Evolutionary conservation across 148 eudicot species (phyloP), one percentile per base, ranked within the genome.

Genomic region (Fagopyrum esculentum): DNA sequence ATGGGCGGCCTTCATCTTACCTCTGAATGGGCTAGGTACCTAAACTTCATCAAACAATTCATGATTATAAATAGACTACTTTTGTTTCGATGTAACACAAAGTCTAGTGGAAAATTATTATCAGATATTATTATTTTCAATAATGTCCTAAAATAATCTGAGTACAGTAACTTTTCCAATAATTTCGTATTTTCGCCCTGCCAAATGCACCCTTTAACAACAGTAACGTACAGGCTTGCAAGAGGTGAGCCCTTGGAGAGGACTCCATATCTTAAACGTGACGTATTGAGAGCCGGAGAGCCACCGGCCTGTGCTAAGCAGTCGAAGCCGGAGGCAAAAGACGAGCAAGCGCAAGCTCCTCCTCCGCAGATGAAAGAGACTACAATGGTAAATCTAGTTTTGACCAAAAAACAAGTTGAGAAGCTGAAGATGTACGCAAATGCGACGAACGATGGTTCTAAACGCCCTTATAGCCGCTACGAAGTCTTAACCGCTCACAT

Each of bases 1-100:
- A 78, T 76, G 71, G 79, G 85, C 46, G 83, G 82, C 16, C 75
- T 78, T 15, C 88, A 83, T 71, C 77, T 85, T 44, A 76, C 83
- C 52, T 26, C 72, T 6, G 86, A 85, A 71, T 83, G 86, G 88
- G 88, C 84, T 63, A 80, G 85, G 78, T 55, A 55, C 17, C 1
- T n/a, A 16, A 51, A 51, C 55, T 51, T 11, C 10, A 15, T 51
- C 35, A 30, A 30, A 30, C 35, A 30, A 30, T 30, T 30, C 35
- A 30, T 30, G 35, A 30, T 30, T 30, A 30, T 30, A 30, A 30
- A 30, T 30, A 30, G 35, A 30, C 35, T 30, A 30, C 35, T 30
- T 30, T 30, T 30, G 1, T 30, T 30, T 30, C 35, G 2, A 30
- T 2, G 35, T 30, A 30, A 30, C n/a, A n/a, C n/a, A n/a, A n/a